Evolutionary conservation across 345 rosid species (phyloP), one percentile per base, ranked within the genome.

Genomic region (Euphorbia tirucalli): DNA sequence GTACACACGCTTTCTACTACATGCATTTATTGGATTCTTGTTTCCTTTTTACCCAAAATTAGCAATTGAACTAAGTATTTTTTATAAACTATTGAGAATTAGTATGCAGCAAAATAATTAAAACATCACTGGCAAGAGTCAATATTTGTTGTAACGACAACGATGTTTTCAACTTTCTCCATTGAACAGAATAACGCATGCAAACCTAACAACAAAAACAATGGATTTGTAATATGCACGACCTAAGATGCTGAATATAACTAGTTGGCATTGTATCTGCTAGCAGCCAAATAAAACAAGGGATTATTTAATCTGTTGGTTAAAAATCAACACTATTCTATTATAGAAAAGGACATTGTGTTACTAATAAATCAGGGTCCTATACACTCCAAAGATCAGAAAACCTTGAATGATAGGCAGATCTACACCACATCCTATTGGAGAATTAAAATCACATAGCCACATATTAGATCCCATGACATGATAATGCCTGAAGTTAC

Each of bases 401-500:
- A 61, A 32, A 39, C 44, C 18, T 31, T 62, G n/a, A 5, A 13
- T 35, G 6, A 25, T 10, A 41, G 30, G 46, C 3, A 15, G 7
- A 65, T 31, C 7, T 25, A 39, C 1, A 37, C 43, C 43, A 62
- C 6, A 37, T 63, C 31, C 18, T 21, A 18, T 9, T 35, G 11
- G 24, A 56, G 30, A 41, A 39, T 32, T 35, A 21, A 8, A 32
- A 68, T 25, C 22, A 46, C 5, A 59, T 49, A 32, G 2, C 21
- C 13, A 4, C 19, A 28, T 3, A 48, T 28, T 48, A 48, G 54
- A n/a, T 43, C 27, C 7, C 24, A 52, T 35, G n/a, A n/a, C 18
- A 64, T 9, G 0, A 15, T 2, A 37, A 56, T n/a, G 4, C 3
- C 46, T 39, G 5, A 66, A 31, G 24, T 71, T 79, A 81, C 81